Conservation (phyloP, 2,329 filamentous ascomycete species). For the Volutella citrinella region DNA sequence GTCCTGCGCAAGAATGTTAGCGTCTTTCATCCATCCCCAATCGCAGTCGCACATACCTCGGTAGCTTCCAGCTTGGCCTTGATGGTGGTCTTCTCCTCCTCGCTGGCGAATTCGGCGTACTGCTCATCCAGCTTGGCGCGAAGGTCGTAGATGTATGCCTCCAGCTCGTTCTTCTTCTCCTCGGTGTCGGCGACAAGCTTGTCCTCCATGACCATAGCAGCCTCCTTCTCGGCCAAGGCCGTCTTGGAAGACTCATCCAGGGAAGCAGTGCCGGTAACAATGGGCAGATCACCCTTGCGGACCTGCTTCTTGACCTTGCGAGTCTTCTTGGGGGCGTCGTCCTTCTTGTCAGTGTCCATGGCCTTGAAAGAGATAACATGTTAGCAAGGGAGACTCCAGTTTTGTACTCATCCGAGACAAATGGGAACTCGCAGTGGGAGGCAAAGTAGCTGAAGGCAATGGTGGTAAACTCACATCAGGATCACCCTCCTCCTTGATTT, state of each 20-base stretch:
- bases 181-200: conserved; percentile 98
- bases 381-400: conserved; percentile 22
- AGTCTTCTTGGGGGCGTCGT: conserved; percentile 75
- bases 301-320: conserved; percentile 99
- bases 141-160: conserved; percentile 95
- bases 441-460: conserved; percentile 2
- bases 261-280: conserved; percentile 78
- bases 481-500: conserved; percentile 69
- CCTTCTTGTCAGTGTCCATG: conserved; percentile 79
- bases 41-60: conserved; percentile 90
- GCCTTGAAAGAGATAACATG: conserved; percentile 48
- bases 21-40: too few relatives aligned
- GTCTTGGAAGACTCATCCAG: conserved; percentile 69
- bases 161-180: conserved; percentile 99
- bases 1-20: too few relatives aligned
- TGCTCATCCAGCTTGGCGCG: conserved; percentile 92
- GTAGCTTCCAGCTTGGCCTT: conserved; percentile 76
- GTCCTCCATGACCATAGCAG: conserved; percentile 93
- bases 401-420: too few relatives aligned
- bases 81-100: conserved; percentile 88
- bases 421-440: too few relatives aligned
- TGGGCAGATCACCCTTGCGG: conserved; percentile 90
- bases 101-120: conserved; percentile 83
- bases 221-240: conserved; percentile 75
- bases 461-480: conserved; percentile 62